These are phyloP conservation scores for Globisporangium spinosum DNA, from an alignment of 352 stramenopile species.

Conservation along the genomic window DNA sequence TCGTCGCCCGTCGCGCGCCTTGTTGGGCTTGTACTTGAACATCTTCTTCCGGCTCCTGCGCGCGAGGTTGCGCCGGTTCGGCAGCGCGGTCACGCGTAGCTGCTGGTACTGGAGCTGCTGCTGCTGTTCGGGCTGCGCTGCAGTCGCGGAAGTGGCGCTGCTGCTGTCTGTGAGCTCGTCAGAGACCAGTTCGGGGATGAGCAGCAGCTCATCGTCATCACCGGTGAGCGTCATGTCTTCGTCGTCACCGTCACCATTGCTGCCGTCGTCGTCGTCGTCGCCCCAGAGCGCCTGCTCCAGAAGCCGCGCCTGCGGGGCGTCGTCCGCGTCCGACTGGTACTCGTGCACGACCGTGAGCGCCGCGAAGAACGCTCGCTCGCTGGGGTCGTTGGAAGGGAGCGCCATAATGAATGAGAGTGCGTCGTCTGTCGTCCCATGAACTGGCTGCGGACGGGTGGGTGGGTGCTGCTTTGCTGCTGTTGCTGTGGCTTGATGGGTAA, in stretches of 20 bases:
- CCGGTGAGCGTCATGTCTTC: background rate
- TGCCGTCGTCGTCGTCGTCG: constrained; percentile 5
- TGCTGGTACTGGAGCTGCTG: constrained; percentile 4
- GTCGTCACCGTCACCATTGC: background rate
- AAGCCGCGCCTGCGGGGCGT: background rate
- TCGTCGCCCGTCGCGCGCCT: constrained; percentile 31
- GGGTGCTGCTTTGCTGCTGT: background rate
- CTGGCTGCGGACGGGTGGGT: background rate
- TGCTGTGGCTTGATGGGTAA: background rate
- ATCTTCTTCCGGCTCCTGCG: constrained; percentile 20
- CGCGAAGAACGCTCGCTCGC: constrained; percentile 5
- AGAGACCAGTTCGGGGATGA: background rate
- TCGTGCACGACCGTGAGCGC: constrained; percentile 6
- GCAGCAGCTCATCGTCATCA: constrained; percentile 2
- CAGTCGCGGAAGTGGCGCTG: background rate
- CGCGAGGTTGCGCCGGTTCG: constrained; percentile 11
- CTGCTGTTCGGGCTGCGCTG: background rate
- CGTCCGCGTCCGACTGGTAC: background rate
- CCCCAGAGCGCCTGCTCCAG: constrained; percentile 17
- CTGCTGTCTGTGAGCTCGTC: background rate
- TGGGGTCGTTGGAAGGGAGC: background rate
- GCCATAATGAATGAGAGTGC: background rate
- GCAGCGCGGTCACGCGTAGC: constrained; percentile 9
- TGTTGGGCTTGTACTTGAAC: constrained; percentile 37
- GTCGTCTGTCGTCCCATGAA: constrained; percentile 2